These are phyloP conservation scores for Nepenthes alata DNA, from an alignment of 179 eudicot genomes.

Conservation along the genomic window DNA sequence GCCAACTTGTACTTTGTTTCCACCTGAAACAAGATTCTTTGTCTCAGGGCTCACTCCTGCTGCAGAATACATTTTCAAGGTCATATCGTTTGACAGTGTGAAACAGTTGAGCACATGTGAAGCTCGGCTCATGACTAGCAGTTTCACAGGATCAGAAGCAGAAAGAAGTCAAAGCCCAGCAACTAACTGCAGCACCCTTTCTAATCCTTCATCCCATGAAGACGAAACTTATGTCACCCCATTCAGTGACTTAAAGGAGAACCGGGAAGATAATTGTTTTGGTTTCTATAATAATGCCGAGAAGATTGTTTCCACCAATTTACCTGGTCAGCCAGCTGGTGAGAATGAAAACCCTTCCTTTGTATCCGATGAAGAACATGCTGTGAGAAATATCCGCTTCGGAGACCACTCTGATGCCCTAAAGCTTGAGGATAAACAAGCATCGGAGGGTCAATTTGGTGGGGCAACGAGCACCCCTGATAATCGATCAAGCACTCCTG, in stretches of 20 bases:
- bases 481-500: too few relatives aligned
- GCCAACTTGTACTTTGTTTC: conserved; percentile 44
- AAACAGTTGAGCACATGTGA: conserved; percentile 36
- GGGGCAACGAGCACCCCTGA: conserved; percentile 17
- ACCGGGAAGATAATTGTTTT: conserved; percentile 18
- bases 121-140: conserved; percentile 26
- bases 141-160: conserved; percentile 10
- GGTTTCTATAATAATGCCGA: conserved; percentile 15
- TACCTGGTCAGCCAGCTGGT: conserved; percentile 11
- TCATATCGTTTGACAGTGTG: conserved; percentile 22
- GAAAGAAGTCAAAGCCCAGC: conserved; percentile 45
- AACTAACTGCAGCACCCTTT: conserved; percentile 57
- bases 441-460: conserved; percentile 14
- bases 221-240: conserved; percentile 46
- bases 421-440: conserved; percentile 12
- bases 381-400: conserved; percentile 11
- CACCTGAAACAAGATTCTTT: conserved; percentile 32
- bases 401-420: conserved; percentile 11
- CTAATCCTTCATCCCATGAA: conserved; percentile 64
- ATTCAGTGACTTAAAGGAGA: conserved; percentile 14
- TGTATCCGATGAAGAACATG: conserved; percentile 15
- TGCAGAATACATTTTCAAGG: conserved; percentile 57
- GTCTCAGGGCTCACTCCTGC: conserved; percentile 48
- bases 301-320: conserved; percentile 12
- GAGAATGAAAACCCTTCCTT: conserved; percentile 13